Evolutionary conservation across 257 asterid genomes (phyloP).

Genomic region (Solanum stenotomum): DNA sequence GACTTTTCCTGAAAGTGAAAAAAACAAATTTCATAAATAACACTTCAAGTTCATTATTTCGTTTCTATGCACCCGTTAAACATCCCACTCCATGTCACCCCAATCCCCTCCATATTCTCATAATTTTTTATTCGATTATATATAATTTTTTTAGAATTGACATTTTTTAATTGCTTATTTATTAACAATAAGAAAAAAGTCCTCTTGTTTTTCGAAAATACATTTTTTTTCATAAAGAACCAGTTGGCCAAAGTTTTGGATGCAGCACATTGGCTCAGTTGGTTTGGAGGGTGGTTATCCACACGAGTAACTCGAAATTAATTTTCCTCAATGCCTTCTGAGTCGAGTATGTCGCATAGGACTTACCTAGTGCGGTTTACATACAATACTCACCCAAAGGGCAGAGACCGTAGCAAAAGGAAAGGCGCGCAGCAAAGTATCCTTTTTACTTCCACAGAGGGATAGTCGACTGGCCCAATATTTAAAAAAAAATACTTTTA

Average conservation of each 20-base stretch:
- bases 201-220: too few relatives aligned
- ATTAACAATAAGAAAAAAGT: too few relatives aligned
- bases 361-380: too few relatives aligned
- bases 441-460: background rate
- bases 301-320: rapidly evolving
- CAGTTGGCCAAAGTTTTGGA: background rate
- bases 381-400: too few relatives aligned
- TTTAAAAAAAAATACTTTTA: rapidly evolving
- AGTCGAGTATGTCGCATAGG: too few relatives aligned
- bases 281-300: too few relatives aligned
- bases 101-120: background rate
- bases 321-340: too few relatives aligned
- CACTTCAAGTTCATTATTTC: background rate
- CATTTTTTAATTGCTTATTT: too few relatives aligned
- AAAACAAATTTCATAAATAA: too few relatives aligned
- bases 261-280: background rate
- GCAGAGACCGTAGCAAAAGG: background rate
- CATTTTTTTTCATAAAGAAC: too few relatives aligned
- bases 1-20: too few relatives aligned
- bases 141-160: background rate
- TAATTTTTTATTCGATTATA: background rate
- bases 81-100: background rate
- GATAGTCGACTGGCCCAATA: background rate
- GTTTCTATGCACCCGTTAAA: too few relatives aligned
- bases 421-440: background rate